Conservation (phyloP, 306 rosid genomes). For the Malus fusca region DNA sequence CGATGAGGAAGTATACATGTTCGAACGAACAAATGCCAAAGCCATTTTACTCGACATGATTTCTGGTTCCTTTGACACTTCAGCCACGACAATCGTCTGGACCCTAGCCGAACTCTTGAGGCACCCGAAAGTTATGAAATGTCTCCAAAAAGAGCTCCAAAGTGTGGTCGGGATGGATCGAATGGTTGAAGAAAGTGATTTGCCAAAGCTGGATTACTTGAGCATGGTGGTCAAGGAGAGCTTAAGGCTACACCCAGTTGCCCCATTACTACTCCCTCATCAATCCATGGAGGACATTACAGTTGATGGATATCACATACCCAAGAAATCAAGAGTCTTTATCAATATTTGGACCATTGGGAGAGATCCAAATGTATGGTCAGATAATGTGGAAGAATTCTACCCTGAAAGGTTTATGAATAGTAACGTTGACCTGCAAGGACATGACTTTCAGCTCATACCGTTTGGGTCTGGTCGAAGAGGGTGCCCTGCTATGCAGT, state of each 20-base stretch:
- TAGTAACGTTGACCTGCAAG: background rate
- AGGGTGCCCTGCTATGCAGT: background rate
- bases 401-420: background rate
- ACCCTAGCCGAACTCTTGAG: no score
- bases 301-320: conserved; percentile 8
- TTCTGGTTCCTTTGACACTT: no score
- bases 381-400: background rate
- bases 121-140: conserved; percentile 16
- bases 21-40: no score
- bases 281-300: conserved; percentile 9
- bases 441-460: background rate
- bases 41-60: no score
- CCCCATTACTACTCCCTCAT: conserved; percentile 4
- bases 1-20: no score
- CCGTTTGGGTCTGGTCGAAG: background rate
- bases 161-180: conserved; percentile 20
- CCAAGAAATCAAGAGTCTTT: background rate
- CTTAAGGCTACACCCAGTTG: conserved; percentile 28
- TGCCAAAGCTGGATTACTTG: conserved; percentile 22
- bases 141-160: conserved; percentile 33
- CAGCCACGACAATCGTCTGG: no score
- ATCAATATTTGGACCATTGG: conserved; percentile 34
- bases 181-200: conserved; percentile 30
- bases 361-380: conserved; percentile 1
- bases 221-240: conserved; percentile 38